Evolutionary conservation across 768 basidiomycete species (phyloP).

Genomic region (Pleurotus ostreatus): DNA sequence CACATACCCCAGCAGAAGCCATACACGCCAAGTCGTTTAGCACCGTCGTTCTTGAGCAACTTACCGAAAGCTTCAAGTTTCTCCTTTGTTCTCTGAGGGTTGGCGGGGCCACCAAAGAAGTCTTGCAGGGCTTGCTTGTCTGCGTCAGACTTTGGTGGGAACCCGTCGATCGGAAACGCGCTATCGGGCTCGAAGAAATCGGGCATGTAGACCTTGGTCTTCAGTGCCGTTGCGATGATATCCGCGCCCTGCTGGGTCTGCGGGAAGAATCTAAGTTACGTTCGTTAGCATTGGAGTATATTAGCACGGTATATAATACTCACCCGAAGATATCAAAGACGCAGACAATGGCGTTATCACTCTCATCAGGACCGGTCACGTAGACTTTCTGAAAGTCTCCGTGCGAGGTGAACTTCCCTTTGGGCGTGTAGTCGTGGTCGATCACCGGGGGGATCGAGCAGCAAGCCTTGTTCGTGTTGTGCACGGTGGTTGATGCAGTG

Average conservation of each 20-base stretch:
- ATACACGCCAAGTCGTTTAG: slow-evolving; percentile 42
- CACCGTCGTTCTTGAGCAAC: slow-evolving; percentile 37
- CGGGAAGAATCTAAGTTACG: slow-evolving; percentile 42
- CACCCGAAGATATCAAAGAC: slow-evolving; percentile 67
- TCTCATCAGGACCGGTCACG: slow-evolving; percentile 43
- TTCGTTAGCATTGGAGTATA: background rate
- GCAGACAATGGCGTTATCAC: slow-evolving; percentile 50
- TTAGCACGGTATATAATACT: background rate
- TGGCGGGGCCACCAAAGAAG: slow-evolving; percentile 57
- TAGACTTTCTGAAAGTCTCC: slow-evolving; percentile 49
- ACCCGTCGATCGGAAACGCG: slow-evolving; percentile 44
- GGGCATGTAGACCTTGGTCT: slow-evolving; percentile 60
- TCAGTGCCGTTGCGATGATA: slow-evolving; percentile 48
- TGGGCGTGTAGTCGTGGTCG: slow-evolving; percentile 43
- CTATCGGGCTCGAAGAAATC: slow-evolving; percentile 57
- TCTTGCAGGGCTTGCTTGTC: slow-evolving; percentile 48
- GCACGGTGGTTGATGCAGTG: slow-evolving; percentile 20
- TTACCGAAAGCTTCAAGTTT: slow-evolving; percentile 40
- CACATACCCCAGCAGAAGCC: slow-evolving; percentile 55
- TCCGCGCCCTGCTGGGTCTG: slow-evolving; percentile 67
- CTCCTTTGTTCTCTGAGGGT: slow-evolving; percentile 29
- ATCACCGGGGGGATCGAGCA: slow-evolving; percentile 53
- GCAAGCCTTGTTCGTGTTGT: slow-evolving; percentile 43
- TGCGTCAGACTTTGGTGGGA: slow-evolving; percentile 50
- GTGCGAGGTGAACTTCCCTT: slow-evolving; percentile 43